phyloP scores from a whole-genome alignment of 2,329 filamentous ascomycete species.

The Colletotrichum eremochloae region DNA sequence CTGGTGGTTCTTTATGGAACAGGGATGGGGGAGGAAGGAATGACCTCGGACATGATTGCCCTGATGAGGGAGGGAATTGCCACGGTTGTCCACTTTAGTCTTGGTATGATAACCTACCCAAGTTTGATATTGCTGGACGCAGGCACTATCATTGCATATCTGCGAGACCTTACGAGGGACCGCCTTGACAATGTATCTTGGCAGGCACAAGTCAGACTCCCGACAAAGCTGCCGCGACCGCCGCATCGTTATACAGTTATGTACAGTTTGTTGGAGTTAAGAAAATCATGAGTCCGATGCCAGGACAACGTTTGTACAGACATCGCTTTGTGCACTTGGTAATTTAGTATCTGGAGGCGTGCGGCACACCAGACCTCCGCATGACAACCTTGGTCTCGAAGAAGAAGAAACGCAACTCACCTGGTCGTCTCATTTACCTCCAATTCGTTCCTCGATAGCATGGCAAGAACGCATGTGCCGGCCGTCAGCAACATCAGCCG shows the following conservation, averaged over 20 bases:
- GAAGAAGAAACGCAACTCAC: background rate
- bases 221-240: background rate
- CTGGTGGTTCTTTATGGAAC: background rate
- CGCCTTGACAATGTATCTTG: no score
- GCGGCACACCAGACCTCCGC: slow-evolving; percentile 2
- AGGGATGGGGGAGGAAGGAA: background rate
- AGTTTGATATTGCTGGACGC: no score
- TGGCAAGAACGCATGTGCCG: background rate
- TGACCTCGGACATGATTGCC: background rate
- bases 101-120: no score
- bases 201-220: slow-evolving; percentile 17
- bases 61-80: background rate
- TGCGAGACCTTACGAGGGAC: no score
- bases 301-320: background rate
- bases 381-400: background rate
- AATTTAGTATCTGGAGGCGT: background rate
- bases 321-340: background rate
- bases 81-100: no score
- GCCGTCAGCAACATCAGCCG: slow-evolving; percentile 2
- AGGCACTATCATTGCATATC: no score
- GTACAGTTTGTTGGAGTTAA: background rate
- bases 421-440: background rate
- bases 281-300: background rate
- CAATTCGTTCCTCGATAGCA: background rate
- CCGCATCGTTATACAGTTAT: background rate